Percentiles rank a stretch among this genome's conserved stretches.
Conservation (phyloP, 2,329 filamentous ascomycete species). For the Alternaria gaisen region DNA sequence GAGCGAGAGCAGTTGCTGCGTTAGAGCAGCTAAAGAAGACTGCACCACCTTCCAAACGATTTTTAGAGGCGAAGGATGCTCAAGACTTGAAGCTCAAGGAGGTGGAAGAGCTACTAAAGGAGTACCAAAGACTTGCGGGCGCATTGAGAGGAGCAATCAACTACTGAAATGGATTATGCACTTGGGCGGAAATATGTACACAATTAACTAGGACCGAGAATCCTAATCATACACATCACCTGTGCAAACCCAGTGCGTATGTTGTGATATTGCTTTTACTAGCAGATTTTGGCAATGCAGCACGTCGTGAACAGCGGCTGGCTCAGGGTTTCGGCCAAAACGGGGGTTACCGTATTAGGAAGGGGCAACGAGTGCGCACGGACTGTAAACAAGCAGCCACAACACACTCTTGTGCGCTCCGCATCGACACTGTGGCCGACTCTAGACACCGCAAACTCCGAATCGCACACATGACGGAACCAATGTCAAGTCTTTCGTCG, state of each 20-base stretch:
- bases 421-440: constrained; percentile 23
- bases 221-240: background rate
- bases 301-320: background rate
- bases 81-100: constrained; percentile 58
- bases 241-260: background rate
- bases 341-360: constrained; percentile 19
- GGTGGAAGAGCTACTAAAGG: constrained; percentile 57
- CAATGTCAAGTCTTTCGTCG: constrained; percentile 43
- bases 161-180: constrained; percentile 26
- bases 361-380: constrained; percentile 19
- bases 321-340: constrained; percentile 13
- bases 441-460: constrained; percentile 21
- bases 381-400: constrained; percentile 26
- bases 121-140: constrained; percentile 56
- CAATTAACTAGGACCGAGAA: background rate
- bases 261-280: background rate
- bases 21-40: constrained; percentile 57
- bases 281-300: background rate
- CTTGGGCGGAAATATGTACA: background rate
- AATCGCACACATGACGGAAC: constrained; percentile 38
- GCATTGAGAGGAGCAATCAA: constrained; percentile 56
- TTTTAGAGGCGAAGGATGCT: constrained; percentile 57
- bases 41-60: constrained; percentile 57
- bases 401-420: constrained; percentile 18
- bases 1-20: constrained; percentile 53